Evolutionary conservation across 1,284 basidiomycete species (phyloP).

Genomic region (Mycena citricolor): DNA sequence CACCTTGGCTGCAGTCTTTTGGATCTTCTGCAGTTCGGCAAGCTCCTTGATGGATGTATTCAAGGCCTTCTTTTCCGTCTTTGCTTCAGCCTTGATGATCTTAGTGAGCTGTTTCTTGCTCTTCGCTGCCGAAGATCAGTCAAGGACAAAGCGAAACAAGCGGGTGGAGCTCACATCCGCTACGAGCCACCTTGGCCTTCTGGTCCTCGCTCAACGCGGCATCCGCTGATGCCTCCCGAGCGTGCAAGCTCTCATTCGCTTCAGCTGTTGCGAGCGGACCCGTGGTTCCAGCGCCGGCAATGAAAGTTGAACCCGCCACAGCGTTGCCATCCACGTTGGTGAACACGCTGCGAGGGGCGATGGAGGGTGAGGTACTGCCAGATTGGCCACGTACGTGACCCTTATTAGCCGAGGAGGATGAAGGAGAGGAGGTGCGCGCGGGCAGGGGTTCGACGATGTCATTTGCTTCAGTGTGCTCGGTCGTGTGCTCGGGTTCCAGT

Average conservation of each 20-base stretch:
- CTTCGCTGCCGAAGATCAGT: slow-evolving; percentile 36
- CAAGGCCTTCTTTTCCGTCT: slow-evolving; percentile 50
- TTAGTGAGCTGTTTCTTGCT: slow-evolving; percentile 49
- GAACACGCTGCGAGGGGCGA: slow-evolving; percentile 29
- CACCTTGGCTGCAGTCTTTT: slow-evolving; percentile 53
- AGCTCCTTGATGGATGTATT: slow-evolving; percentile 49
- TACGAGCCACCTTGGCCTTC: slow-evolving; percentile 45
- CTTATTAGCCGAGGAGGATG: slow-evolving; percentile 11
- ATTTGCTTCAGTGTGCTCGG: slow-evolving; percentile 12
- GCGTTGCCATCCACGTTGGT: slow-evolving; percentile 34
- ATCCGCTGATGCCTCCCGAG: slow-evolving; percentile 42
- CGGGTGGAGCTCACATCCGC: slow-evolving; percentile 39
- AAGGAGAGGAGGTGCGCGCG: slow-evolving; percentile 9
- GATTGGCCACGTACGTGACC: slow-evolving; percentile 19
- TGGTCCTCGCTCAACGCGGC: slow-evolving; percentile 44
- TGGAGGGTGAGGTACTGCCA: slow-evolving; percentile 16
- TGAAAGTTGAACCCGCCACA: slow-evolving; percentile 44
- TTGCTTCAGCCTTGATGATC: slow-evolving; percentile 53
- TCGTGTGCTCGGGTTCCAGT: slow-evolving; percentile 7
- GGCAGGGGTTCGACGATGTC: slow-evolving; percentile 11
- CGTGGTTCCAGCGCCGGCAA: slow-evolving; percentile 47
- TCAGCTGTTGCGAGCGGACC: slow-evolving; percentile 37
- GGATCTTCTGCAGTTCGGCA: slow-evolving; percentile 50
- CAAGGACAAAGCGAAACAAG: background rate
- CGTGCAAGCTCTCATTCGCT: slow-evolving; percentile 37